phyloP scores from a whole-genome alignment of 2,329 filamentous ascomycete species.

The Sclerotinia spermophila region DNA sequence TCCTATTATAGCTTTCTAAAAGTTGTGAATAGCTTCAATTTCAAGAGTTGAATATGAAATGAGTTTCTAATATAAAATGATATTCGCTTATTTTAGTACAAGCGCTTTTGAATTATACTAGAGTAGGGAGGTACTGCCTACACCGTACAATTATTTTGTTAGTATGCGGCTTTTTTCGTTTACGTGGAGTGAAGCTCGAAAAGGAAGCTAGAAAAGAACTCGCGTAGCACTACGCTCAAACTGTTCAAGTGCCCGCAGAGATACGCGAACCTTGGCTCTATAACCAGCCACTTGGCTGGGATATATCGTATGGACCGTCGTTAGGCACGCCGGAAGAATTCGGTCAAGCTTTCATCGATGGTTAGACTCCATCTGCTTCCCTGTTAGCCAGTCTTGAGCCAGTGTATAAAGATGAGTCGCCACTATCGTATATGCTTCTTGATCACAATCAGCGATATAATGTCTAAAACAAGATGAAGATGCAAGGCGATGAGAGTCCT shows the following conservation, averaged over 20 bases:
- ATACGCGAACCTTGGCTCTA: slow-evolving; percentile 8
- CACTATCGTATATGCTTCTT: not conserved
- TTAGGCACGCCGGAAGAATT: not conserved
- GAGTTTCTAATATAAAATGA: too few species aligned
- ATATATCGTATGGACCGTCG: not conserved
- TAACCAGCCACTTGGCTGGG: not conserved
- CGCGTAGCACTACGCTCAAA: not conserved
- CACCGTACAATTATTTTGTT: too few species aligned
- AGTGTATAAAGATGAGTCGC: not conserved
- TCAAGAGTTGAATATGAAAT: too few species aligned
- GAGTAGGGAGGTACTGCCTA: too few species aligned
- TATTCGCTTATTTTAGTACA: too few species aligned
- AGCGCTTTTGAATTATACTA: too few species aligned
- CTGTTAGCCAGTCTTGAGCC: not conserved
- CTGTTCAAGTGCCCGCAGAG: not conserved
- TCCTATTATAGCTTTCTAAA: too few species aligned
- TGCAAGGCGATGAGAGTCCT: not conserved
- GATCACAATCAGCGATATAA: not conserved
- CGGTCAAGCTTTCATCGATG: not conserved
- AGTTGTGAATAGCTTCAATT: too few species aligned
- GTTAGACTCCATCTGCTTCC: not conserved
- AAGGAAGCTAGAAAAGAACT: slow-evolving; percentile 14
- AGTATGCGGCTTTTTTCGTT: too few species aligned
- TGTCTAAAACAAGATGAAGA: not conserved
- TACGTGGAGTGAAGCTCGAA: slow-evolving; percentile 10